These are phyloP conservation scores for Plectosphaerella sp. DNA, from an alignment of 2,329 filamentous ascomycete genomes.

Conservation along the genomic window DNA sequence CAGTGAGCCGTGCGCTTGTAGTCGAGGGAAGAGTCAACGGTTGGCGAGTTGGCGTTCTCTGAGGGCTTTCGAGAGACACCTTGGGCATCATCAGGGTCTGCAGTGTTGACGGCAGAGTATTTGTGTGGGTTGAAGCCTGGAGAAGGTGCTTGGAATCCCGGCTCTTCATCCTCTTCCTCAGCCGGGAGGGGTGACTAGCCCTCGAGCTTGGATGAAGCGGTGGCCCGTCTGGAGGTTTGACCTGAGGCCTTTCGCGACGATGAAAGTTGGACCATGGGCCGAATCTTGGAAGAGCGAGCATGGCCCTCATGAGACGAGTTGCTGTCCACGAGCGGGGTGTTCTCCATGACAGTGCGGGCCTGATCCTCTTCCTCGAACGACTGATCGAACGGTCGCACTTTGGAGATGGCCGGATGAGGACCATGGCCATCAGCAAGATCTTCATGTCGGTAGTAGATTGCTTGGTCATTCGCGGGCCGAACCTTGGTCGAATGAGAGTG, in stretches of 20 bases:
- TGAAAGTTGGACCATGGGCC: background rate
- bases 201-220: too few species aligned
- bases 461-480: conserved; percentile 16
- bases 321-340: background rate
- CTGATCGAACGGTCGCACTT: conserved; percentile 13
- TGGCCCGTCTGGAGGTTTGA: too few species aligned
- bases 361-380: conserved; percentile 3
- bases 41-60: conserved; percentile 17
- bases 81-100: conserved; percentile 4
- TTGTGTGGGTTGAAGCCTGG: background rate
- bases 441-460: conserved; percentile 7
- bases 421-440: conserved; percentile 2
- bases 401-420: conserved; percentile 11
- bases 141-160: background rate
- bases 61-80: background rate
- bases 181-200: too few species aligned
- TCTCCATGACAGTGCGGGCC: background rate
- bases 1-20: conserved; percentile 27
- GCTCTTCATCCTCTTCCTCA: background rate
- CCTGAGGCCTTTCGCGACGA: background rate
- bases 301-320: conserved; percentile 3
- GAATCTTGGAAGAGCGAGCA: conserved; percentile 8
- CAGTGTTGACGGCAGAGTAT: conserved; percentile 3
- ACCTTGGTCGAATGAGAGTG: conserved; percentile 19
- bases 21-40: conserved; percentile 20